Percentiles rank a stretch among this genome's conserved stretches.
Conservation (phyloP, 164 flowering plant species). For the Vitis vinifera region ASM3070453v1 NC_081815.1:9607501-9608000, state of each 20-base stretch:
- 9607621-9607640: constrained; percentile 76
- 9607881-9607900: constrained; percentile 5
- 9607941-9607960: constrained; percentile 75
- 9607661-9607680: constrained; percentile 40
- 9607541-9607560: constrained; percentile 95
- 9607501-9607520: constrained; percentile 95
- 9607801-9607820: constrained; percentile 78
- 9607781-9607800: constrained; percentile 91
- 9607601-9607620: constrained; percentile 57
- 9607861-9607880: neutral
- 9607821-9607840: neutral
- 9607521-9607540: constrained; percentile 87
- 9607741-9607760: constrained; percentile 68
- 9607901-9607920: constrained; percentile 92
- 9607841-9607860: constrained; percentile 1
- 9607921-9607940: constrained; percentile 88
- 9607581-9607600: constrained; percentile 67
- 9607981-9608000: constrained; percentile 94
- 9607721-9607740: constrained; percentile 74
- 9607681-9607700: constrained; percentile 29
- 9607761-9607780: constrained; percentile 51
- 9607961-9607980: constrained; percentile 66
- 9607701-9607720: constrained; percentile 89
- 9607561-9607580: constrained; percentile 86
- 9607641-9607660: constrained; percentile 68